A percentile compares a stretch with the other conserved stretches of the same genome.
Evolutionary conservation across 1,139 yeast genomes (phyloP).

Genomic region (Nakaseomyces uthaithaninus): DNA sequence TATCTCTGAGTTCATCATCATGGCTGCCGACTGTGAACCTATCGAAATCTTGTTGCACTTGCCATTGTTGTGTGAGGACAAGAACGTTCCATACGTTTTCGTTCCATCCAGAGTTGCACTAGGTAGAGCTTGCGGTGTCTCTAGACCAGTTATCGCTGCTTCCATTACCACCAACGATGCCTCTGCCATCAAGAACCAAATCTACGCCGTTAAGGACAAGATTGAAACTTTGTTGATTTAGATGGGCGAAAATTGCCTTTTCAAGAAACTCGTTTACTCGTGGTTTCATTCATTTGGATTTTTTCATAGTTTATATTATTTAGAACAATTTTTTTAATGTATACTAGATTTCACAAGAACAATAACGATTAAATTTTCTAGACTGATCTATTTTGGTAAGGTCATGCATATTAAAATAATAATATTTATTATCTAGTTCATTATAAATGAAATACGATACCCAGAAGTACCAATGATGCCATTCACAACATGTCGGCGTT

Average conservation of each 20-base stretch:
- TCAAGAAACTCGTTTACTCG: neutral
- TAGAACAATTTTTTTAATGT: neutral
- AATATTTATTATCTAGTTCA: too few relatives aligned
- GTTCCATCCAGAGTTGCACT: slow-evolving; percentile 98
- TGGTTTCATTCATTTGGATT: neutral
- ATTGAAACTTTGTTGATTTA: slow-evolving; percentile 95
- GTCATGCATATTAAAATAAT: too few relatives aligned
- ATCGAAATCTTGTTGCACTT: slow-evolving; percentile 96
- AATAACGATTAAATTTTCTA: neutral
- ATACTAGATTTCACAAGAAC: slow-evolving; percentile 2
- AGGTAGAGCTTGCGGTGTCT: slow-evolving; percentile 99
- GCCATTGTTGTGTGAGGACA: slow-evolving; percentile 97
- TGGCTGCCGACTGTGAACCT: slow-evolving; percentile 99
- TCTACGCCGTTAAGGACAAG: slow-evolving; percentile 96
- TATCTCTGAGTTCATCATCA: slow-evolving; percentile 96
- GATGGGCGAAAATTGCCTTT: slow-evolving; percentile 13
- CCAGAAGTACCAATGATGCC: too few relatives aligned
- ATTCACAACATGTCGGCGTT: too few relatives aligned
- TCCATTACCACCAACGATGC: slow-evolving; percentile 98
- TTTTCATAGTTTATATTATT: neutral
- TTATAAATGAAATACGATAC: too few relatives aligned
- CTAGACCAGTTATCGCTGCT: slow-evolving; percentile 98
- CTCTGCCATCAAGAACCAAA: slow-evolving; percentile 94
- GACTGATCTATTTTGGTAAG: too few relatives aligned
- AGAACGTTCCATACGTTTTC: slow-evolving; percentile 97